Evolutionary conservation across 2,329 filamentous ascomycete genomes (phyloP), one percentile per base, ranked within the genome.

Genomic region (Tolypocladium guangdongense): DNA sequence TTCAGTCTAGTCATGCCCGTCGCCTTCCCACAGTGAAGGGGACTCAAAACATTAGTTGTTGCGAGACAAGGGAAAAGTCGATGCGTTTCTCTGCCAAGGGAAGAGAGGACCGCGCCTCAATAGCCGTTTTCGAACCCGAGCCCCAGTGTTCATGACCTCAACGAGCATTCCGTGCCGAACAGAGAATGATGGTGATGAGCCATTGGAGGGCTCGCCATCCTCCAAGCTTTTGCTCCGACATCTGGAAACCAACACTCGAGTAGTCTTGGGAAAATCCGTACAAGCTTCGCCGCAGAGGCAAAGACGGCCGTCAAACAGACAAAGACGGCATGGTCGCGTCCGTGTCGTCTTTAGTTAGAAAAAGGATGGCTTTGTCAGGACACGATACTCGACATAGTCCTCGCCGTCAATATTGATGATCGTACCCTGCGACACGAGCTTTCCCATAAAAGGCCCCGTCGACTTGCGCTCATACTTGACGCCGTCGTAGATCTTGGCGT

Each of bases 361-460:
- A 60, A 84, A 84, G 0, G 74, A 77, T 0, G 81, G 80, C 66
- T 83, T 84, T 1, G 78, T 83, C 30, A 86, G 73, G 1, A 86
- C 80, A 2, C 82, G 76, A 58, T 85, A 85, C 63, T 85, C 82
- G 36, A 86, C 81, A 56, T 82, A 86, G 57, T 85, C 82, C 62
- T 85, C 82, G 24, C 81, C 82, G 55, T 85, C 81, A 55, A 86
- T 85, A 49, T 71, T 83, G 60, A 85, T 76, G 24, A 85, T 80
- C 11, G 76, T 77, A 6, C 81, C 78, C 55, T 80, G 75, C 48
- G 78, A 82, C 33, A 83, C 81, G n/a, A 84, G 74, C 63, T 83
- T 83, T 27, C 81, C 82, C 56, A 76, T 71, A 55, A 85, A 84
- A 0, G 81, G 80, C 0, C 82, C 82, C 4, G 68, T 81, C 35